Conservation (phyloP, 371 early-diverging fungal species). For the Catenaria anguillulae region DNA sequence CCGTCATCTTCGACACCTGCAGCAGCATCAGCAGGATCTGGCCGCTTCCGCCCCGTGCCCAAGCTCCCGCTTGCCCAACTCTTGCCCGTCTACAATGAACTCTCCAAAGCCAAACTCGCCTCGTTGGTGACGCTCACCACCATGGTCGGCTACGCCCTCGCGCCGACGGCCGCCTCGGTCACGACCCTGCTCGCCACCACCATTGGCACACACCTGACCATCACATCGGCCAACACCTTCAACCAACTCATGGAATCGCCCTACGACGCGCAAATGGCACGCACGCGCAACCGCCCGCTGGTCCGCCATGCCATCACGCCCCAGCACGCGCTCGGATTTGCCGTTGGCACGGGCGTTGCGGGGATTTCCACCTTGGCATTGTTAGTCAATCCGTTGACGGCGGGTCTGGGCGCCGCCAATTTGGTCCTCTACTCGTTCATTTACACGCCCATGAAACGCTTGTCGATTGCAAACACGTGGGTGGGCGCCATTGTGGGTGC, state of each 20-base stretch:
- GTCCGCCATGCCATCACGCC: constrained; percentile 69
- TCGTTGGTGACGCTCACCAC: constrained; percentile 81
- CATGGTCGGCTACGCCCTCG: constrained; percentile 88
- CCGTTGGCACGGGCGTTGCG: constrained; percentile 45
- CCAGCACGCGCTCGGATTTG: constrained; percentile 71
- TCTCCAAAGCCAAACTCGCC: constrained; percentile 69
- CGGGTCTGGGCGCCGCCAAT: constrained; percentile 63
- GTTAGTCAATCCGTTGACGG: constrained; percentile 75
- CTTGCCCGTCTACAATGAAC: constrained; percentile 13
- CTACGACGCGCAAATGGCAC: constrained; percentile 91
- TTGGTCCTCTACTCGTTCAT: constrained; percentile 72
- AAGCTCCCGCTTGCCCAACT: background rate
- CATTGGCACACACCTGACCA: constrained; percentile 75
- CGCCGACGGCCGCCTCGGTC: constrained; percentile 59
- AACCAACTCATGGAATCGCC: constrained; percentile 94
- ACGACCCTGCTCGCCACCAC: constrained; percentile 65
- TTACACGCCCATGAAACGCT: constrained; percentile 89
- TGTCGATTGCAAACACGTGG: constrained; percentile 89
- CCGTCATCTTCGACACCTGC: too few relatives aligned
- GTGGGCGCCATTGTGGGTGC: constrained; percentile 90
- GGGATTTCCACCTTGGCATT: constrained; percentile 51
- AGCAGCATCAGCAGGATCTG: too few relatives aligned
- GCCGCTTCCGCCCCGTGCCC: background rate
- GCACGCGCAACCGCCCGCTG: constrained; percentile 77
- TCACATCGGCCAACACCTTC: constrained; percentile 82